Base-by-base conservation (phyloP, 2,329 filamentous ascomycete genomes). In the Penicillium sp. region DNA sequence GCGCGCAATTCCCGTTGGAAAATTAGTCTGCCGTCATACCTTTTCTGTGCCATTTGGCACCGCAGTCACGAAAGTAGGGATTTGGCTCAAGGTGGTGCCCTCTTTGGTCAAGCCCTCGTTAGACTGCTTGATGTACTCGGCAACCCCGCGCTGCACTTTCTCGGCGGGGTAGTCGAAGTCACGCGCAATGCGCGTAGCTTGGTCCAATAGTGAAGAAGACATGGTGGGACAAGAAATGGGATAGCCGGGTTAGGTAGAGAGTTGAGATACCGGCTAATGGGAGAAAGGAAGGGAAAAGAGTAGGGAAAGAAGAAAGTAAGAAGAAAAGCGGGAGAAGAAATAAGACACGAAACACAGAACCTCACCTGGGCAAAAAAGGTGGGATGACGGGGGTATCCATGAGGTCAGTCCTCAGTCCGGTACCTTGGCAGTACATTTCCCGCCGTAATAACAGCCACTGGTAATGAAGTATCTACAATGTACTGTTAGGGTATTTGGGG, bases 31-130 rank as follows among this genome's bases (percentile, higher is more conserved):
- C 26, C 40, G 38, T 34, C 61, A 61, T 73, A 91, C 89, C 84
- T 96, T 95, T 74, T 98, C 93, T 3, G 90, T 96, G 61, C 93
- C 93, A 78, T 97, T 93, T 65, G 93, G 93, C 26, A 97, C 90
- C 32, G 82, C 85, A 1, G 93, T 97, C 58, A 98, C 91, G 71
- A 95, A 98, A 37, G 90, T 95, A 7, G 93, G 93, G 64, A 98
- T 97, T 74, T 97, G 93, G 73, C 87, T 91, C 75, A 98, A 73
- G 60, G 85, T 89, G 29, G 87, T 84, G 54, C 84, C 84, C 61
- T 90, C 82, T 62, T 84, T 82, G 53, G 81, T 73, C 58, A 97
- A 74, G 26, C 93, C 93, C 75, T 95, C 87, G 57, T 85, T 76
- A 84, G 96, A 90, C 74, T 97, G 83, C 53, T 77, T 76, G 57